Conservation (phyloP, 495 filamentous ascomycete genomes). For the Neurospora sp. region DNA sequence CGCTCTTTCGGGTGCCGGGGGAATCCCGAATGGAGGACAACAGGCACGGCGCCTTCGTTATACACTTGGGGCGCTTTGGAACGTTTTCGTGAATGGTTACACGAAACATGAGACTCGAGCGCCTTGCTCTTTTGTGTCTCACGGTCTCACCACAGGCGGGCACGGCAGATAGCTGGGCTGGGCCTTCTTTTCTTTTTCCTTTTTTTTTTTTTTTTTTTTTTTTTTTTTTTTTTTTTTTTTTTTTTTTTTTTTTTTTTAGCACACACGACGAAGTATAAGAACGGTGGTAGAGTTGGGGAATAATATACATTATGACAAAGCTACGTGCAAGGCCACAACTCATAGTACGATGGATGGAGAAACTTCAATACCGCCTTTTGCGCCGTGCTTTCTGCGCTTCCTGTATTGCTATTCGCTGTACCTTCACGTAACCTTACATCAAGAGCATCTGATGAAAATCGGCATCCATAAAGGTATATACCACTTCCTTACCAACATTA, state of each 20-base stretch:
- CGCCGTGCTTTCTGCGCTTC: background rate
- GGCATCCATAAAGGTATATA: background rate
- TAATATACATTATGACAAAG: no score
- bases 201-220: background rate
- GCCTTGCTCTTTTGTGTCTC: background rate
- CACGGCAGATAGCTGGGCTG: background rate
- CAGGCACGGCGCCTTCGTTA: background rate
- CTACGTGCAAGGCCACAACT: no score
- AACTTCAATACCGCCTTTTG: no score
- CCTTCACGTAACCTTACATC: background rate
- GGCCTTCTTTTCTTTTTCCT: background rate
- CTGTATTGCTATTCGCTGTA: background rate
- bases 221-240: no score
- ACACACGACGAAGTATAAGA: background rate
- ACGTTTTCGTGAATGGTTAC: background rate
- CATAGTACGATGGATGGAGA: no score
- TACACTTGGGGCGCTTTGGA: background rate
- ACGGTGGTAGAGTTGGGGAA: no score
- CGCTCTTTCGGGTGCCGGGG: background rate
- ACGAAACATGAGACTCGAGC: background rate
- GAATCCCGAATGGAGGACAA: background rate
- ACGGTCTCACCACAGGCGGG: background rate
- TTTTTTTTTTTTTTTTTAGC: background rate
- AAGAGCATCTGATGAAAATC: background rate
- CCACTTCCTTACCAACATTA: background rate